Evolutionary conservation across 2,329 filamentous ascomycete species (phyloP).

Genomic region (Venturia oleaginea): DNA sequence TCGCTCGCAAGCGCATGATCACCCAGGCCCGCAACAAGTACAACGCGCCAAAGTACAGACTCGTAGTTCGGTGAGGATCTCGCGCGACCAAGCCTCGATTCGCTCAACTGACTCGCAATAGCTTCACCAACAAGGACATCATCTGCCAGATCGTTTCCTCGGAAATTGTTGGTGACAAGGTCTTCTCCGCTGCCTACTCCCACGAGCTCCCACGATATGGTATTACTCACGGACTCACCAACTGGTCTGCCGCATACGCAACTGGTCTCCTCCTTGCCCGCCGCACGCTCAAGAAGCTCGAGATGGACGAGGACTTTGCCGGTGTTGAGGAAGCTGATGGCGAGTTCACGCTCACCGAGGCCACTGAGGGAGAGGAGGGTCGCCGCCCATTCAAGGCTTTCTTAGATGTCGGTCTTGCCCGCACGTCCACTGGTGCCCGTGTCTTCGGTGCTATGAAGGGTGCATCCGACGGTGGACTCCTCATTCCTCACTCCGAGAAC

Average conservation of each 20-base stretch:
- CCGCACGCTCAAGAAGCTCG: conserved; percentile 94
- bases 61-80: conserved; percentile 68
- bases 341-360: conserved; percentile 94
- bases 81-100: background rate
- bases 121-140: conserved; percentile 98
- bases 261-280: conserved; percentile 95
- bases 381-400: conserved; percentile 99
- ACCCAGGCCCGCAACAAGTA: conserved; percentile 99
- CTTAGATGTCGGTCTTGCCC: conserved; percentile 94
- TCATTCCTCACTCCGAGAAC: conserved; percentile 97
- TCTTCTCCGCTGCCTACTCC: conserved; percentile 83
- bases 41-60: conserved; percentile 99
- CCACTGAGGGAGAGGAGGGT: conserved; percentile 72
- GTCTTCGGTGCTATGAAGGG: conserved; percentile 99
- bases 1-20: conserved; percentile 98
- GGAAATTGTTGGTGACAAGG: conserved; percentile 96
- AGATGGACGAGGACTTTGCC: conserved; percentile 81
- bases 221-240: conserved; percentile 97
- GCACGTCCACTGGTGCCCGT: conserved; percentile 96
- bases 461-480: conserved; percentile 94
- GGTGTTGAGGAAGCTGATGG: conserved; percentile 97
- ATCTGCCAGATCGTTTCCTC: conserved; percentile 95
- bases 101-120: background rate
- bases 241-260: conserved; percentile 97
- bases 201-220: conserved; percentile 98